Percentiles rank a stretch among this genome's conserved stretches.
These are phyloP conservation scores for Populus hybrid DNA, from an alignment of 441 rosid species.

Conservation along the genomic window DNA sequence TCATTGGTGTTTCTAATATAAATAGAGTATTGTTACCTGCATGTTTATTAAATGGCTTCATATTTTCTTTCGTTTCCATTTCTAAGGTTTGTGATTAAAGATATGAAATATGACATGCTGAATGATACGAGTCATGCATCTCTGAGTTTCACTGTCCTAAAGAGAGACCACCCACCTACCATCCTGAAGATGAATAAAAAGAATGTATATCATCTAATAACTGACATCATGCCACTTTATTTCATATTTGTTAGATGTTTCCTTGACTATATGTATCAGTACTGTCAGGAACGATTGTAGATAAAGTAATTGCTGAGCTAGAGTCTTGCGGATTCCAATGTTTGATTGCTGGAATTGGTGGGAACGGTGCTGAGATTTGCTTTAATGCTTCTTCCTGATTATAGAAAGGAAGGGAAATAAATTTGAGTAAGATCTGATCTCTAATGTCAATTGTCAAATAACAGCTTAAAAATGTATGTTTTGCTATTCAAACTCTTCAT, in stretches of 20 bases:
- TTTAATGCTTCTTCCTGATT: conserved; percentile 34
- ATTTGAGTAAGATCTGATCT: background rate
- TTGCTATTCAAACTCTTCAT: background rate
- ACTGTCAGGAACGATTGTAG: conserved; percentile 49
- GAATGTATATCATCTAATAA: background rate
- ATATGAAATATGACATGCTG: background rate
- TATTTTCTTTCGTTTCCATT: background rate
- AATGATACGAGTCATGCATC: background rate
- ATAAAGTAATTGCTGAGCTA: conserved; percentile 60
- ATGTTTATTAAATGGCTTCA: background rate
- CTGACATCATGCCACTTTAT: background rate
- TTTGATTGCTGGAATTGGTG: conserved; percentile 65
- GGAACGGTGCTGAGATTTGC: conserved; percentile 64
- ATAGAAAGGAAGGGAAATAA: background rate
- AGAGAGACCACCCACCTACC: background rate
- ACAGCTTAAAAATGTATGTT: background rate
- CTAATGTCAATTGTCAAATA: background rate
- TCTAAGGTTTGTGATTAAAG: background rate
- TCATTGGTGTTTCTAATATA: too few relatives aligned
- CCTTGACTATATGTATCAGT: conserved; percentile 54
- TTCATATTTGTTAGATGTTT: background rate
- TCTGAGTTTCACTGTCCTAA: background rate
- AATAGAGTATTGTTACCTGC: background rate
- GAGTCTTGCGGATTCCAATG: conserved; percentile 85
- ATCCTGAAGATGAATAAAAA: background rate